Evolutionary conservation across 2,329 filamentous ascomycete genomes (phyloP).

Genomic region (Akanthomyces muscarius): DNA sequence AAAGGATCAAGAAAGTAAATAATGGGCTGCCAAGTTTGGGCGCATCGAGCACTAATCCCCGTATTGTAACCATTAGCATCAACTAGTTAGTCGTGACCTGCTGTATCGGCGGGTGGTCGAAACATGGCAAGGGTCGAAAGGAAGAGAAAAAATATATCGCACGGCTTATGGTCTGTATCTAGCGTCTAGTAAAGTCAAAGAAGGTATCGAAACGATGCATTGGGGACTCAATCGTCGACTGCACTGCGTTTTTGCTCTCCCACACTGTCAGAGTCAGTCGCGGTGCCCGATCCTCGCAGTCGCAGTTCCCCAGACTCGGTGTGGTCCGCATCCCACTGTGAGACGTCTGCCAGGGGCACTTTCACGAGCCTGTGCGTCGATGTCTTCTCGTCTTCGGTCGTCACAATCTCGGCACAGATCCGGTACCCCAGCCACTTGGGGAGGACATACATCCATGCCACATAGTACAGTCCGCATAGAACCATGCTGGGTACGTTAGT

Average conservation of each 20-base stretch:
- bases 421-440: conserved; percentile 50
- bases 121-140: too few species aligned
- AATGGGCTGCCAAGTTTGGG: too few species aligned
- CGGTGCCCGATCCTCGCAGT: conserved; percentile 14
- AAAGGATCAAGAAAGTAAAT: too few species aligned
- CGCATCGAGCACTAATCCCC: too few species aligned
- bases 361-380: conserved; percentile 48
- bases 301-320: conserved; percentile 42
- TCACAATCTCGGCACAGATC: conserved; percentile 52
- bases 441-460: conserved; percentile 53
- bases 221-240: too few species aligned
- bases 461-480: conserved; percentile 54
- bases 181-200: too few species aligned
- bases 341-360: conserved; percentile 47
- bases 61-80: too few species aligned
- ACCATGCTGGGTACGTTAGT: conserved; percentile 37
- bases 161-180: too few species aligned
- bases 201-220: too few species aligned
- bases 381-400: conserved; percentile 42
- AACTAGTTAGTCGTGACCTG: too few species aligned
- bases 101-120: too few species aligned
- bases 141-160: too few species aligned
- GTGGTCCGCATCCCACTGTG: conserved; percentile 55
- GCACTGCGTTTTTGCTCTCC: background rate
- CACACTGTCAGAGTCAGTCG: background rate